Evolutionary conservation across 768 basidiomycete species (phyloP), one percentile per base, ranked within the genome.

Genomic region (Dendrothele bispora): DNA sequence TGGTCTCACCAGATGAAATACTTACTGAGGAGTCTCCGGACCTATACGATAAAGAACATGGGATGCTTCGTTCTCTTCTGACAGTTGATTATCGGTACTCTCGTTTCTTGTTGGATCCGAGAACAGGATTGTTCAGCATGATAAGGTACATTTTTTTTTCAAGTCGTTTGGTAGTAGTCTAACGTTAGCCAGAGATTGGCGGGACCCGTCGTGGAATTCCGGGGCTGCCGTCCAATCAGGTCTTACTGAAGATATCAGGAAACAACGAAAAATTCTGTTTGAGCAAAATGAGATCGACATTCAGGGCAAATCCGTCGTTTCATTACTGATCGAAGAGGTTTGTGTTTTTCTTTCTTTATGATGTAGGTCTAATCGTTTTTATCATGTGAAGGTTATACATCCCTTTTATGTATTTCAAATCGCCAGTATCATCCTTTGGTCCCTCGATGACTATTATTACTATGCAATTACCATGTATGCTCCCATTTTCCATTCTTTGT

Each of bases 321-420:
- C 81, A 14, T 76, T 99, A 3, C 73, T 98, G 6, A 69, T 98
- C 17, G 94, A 98, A 55, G 97, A 98, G 78, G 93, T 92, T 64
- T 44, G 69, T 47, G 2, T 61, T 29, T 4, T 39, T 54, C 14
- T 44, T 12, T 29, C 25, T 24, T 38, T 7, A 28, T 38, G 15
- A 15, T 7, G 27, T 10, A 17, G 14, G 6, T 26, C 20, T 21
- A 4, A 28, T 43, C 7, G 34, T 45, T 10, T 44, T 11, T n/a
- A 24, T 15, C 15, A 2, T 29, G 7, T 15, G 5, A 52, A 86
- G 92, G 82, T 97, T 37, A 86, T 98, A 30, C 95, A 98, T 61
- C 97, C 97, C 1, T 98, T 98, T 68, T 98, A 98, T 62, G 87
- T 99, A 46, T 99, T 99, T 61, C 97, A 99, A 76, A 85, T 98